Evolutionary conservation across 495 filamentous ascomycete genomes (phyloP).

Genomic region (Xylaria scruposa): DNA sequence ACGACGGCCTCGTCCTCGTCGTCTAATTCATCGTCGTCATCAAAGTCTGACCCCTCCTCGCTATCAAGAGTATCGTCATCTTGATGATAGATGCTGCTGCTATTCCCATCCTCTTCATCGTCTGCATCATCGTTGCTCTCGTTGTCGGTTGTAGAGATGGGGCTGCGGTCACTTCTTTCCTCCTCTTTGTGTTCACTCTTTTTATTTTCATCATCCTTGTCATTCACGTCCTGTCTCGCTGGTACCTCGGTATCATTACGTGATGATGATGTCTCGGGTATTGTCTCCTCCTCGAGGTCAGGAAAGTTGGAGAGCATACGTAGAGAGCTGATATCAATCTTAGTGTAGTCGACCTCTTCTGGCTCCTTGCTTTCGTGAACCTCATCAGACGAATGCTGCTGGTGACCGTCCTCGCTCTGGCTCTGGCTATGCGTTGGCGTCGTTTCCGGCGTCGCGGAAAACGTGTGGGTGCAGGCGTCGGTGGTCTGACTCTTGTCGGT

Average conservation of each 20-base stretch:
- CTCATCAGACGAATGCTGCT: conserved; percentile 41
- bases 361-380: conserved; percentile 49
- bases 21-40: conserved; percentile 54
- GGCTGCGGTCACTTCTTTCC: conserved; percentile 37
- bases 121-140: conserved; percentile 19
- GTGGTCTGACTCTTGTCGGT: conserved; percentile 67
- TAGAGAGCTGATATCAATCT: conserved; percentile 57
- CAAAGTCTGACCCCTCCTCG: conserved; percentile 49
- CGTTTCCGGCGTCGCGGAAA: conserved; percentile 58
- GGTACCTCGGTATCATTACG: conserved; percentile 19
- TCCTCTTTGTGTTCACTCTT: conserved; percentile 44
- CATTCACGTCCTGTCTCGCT: conserved; percentile 30
- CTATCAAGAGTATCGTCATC: conserved; percentile 54
- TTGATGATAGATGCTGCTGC: conserved; percentile 38
- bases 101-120: conserved; percentile 42
- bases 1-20: conserved; percentile 60
- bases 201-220: conserved; percentile 36
- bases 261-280: neutral
- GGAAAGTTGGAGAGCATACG: conserved; percentile 42
- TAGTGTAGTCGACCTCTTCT: conserved; percentile 60
- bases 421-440: conserved; percentile 51
- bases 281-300: conserved; percentile 30
- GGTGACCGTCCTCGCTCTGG: conserved; percentile 54
- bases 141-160: conserved; percentile 19
- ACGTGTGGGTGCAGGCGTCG: conserved; percentile 60